These are phyloP conservation scores for Fusarium devonianum DNA, from an alignment of 2,329 filamentous ascomycete genomes.

Conservation along the genomic window DNA sequence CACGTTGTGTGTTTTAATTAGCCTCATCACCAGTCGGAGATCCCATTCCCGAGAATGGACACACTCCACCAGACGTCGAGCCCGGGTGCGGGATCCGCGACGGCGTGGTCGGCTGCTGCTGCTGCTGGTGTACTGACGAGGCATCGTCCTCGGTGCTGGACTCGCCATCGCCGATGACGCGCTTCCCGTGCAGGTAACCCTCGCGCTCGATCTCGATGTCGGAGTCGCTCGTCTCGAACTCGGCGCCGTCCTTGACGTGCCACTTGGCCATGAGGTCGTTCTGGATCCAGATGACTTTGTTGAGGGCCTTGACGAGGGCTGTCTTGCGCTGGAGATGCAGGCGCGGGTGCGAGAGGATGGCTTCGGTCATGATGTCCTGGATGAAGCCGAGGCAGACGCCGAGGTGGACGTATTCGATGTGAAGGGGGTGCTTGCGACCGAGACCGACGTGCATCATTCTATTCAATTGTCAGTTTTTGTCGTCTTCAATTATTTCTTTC, in stretches of 20 bases:
- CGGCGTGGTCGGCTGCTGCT: slow-evolving; percentile 15
- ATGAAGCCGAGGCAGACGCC: slow-evolving; percentile 76
- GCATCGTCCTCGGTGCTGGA: slow-evolving; percentile 31
- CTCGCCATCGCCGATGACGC: slow-evolving; percentile 55
- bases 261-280: slow-evolving; percentile 87
- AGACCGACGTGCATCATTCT: slow-evolving; percentile 84
- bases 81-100: slow-evolving; percentile 29
- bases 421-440: slow-evolving; percentile 73
- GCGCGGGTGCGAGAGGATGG: slow-evolving; percentile 74
- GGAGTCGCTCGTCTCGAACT: slow-evolving; percentile 57
- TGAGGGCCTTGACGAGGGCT: slow-evolving; percentile 75
- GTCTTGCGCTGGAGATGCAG: slow-evolving; percentile 73
- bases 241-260: slow-evolving; percentile 75
- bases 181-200: slow-evolving; percentile 70
- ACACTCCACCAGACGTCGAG: slow-evolving; percentile 32
- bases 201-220: slow-evolving; percentile 64
- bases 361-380: slow-evolving; percentile 79
- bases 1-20: slow-evolving; percentile 2
- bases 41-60: slow-evolving; percentile 39
- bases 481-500: neutral
- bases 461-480: neutral
- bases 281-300: slow-evolving; percentile 87
- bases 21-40: slow-evolving; percentile 21
- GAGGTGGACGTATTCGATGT: slow-evolving; percentile 83
- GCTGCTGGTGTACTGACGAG: slow-evolving; percentile 26